Conservation (phyloP, 805 yeast species). For the Schizosaccharomyces lindneri region DNA sequence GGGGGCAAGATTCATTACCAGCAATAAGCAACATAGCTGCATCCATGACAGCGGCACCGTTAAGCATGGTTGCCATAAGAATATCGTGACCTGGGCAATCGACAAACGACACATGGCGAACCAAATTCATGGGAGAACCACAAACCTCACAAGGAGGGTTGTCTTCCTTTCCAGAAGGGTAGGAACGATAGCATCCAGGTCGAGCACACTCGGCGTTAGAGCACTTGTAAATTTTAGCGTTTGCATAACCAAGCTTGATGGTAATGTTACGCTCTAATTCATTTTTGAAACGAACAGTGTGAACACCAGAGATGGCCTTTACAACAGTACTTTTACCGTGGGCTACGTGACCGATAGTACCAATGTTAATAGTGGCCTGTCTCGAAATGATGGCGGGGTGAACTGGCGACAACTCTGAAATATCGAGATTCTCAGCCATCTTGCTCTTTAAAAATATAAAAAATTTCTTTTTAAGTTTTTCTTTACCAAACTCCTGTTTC, state of each 20-base stretch:
- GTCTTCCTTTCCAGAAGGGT: conserved; percentile 83
- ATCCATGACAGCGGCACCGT: conserved; percentile 99
- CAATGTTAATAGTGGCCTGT: conserved; percentile 97
- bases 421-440: neutral
- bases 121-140: conserved; percentile 63
- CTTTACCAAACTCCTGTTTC: too few relatives aligned
- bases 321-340: conserved; percentile 85
- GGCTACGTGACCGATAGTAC: conserved; percentile 90
- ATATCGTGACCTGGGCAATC: conserved; percentile 99
- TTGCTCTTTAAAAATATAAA: neutral
- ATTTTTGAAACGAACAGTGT: conserved; percentile 95
- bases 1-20: conserved; percentile 98
- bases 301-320: conserved; percentile 92
- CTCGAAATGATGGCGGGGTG: conserved; percentile 80
- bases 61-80: conserved; percentile 98
- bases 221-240: conserved; percentile 92
- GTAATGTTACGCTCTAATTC: conserved; percentile 98
- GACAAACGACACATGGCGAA: conserved; percentile 93
- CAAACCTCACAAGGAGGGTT: conserved; percentile 79
- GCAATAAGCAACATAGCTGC: conserved; percentile 91
- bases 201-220: conserved; percentile 65
- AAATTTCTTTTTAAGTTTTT: neutral
- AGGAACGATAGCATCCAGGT: conserved; percentile 87
- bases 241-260: conserved; percentile 93
- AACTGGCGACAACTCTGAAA: conserved; percentile 54